Evolutionary conservation across 176 grass and related monocot genomes (phyloP).

Genomic region (Urochloa ruziziensis): DNA sequence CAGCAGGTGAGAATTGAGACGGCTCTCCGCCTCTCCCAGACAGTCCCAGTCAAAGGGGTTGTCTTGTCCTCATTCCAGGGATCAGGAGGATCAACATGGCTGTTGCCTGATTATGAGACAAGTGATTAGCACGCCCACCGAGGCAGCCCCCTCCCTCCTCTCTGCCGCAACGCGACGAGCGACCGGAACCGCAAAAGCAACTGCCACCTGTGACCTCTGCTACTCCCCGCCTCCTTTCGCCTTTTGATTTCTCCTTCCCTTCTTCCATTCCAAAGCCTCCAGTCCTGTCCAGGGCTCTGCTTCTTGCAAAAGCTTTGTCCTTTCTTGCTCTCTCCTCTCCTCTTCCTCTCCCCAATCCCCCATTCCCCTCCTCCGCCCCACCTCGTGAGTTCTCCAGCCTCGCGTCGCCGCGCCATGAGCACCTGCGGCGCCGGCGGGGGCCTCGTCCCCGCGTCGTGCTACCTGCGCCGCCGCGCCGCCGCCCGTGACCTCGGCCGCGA

Average conservation of each 20-base stretch:
- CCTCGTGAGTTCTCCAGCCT: not conserved
- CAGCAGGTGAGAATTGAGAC: not conserved
- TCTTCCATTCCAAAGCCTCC: no score
- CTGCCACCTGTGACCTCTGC: not conserved
- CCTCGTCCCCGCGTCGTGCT: no score
- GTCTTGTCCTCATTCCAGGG: not conserved
- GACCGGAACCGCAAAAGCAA: not conserved
- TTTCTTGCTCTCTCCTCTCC: not conserved
- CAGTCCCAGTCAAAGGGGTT: no score
- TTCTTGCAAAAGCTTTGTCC: not conserved
- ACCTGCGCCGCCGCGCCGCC: no score
- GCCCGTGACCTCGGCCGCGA: no score
- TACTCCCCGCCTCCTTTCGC: no score
- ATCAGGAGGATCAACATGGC: not conserved
- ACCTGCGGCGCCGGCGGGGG: not conserved
- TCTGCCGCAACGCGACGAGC: not conserved
- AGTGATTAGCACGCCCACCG: not conserved
- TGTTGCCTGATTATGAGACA: not conserved
- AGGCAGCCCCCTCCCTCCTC: not conserved
- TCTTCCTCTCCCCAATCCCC: no score
- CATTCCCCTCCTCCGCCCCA: no score
- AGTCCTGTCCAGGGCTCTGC: no score
- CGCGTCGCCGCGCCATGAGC: conserved; percentile 12
- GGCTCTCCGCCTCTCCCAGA: no score
- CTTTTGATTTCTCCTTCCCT: not conserved